Base-by-base conservation (phyloP, 2,329 filamentous ascomycete genomes). In the Calonectria multiphialidica region DNA sequence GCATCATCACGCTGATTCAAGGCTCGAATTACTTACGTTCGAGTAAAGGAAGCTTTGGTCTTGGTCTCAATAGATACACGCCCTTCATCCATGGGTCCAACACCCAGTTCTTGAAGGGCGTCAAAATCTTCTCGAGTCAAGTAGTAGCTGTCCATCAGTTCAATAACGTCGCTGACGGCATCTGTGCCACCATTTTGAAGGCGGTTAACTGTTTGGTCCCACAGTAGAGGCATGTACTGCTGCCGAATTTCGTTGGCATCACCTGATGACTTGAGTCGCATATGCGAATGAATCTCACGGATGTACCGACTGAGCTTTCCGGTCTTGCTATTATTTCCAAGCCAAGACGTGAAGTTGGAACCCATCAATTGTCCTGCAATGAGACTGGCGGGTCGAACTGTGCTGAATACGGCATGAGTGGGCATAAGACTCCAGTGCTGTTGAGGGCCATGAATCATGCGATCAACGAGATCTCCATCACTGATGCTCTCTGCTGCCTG, bases 341-440 rank as follows among this genome's bases (percentile, higher is more conserved):
- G 90, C 97, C 97, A 99, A 8, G 90, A 90, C 0, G 97, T 97
- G 82, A 99, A 99, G 49, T 88, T 88, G 42, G 95, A 93, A 4
- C 90, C 90, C 74, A 91, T 88, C 77, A 97, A 90, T 78, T 93
- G 93, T 47, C 97, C 97, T 63, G 95, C 91, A 13, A 97, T 88
- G 80, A 94, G 98, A 82, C 95, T 98, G 9, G 97, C 93, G 5
- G 97, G 97, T 30, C 94, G 90, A 28, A 99, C 96, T 67, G 98
- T 97, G 81, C 96, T 98, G 86, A 98, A 98, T 45, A 98, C 90
- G 30, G 96, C 97, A 83, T 99, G 97, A 1, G 95, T 94, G 16
- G 97, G 97, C 97, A 99, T 99, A 73, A 99, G 86, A 81, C 94
- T 97, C 97, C 97, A 99, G 74, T 99, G 97, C 82, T 99, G 97